A percentile compares a stretch with the other conserved stretches of the same genome.
These are phyloP conservation scores for Cercospora sesami DNA, from an alignment of 2,329 filamentous ascomycete genomes.

Conservation along the genomic window DNA sequence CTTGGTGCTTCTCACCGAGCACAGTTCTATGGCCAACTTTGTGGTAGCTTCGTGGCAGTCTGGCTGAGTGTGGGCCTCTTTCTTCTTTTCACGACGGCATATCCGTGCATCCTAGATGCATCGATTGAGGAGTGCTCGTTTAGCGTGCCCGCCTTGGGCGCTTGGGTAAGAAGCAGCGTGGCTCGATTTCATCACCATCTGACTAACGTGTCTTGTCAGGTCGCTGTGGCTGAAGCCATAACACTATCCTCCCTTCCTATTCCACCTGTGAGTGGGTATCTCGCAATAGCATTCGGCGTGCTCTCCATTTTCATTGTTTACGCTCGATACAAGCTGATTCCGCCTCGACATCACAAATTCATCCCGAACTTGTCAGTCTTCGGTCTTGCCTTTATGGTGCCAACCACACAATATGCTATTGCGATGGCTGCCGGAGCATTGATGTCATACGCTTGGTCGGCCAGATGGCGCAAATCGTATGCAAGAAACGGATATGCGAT, in stretches of 20 bases:
- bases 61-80: constrained; percentile 66
- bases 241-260: constrained; percentile 57
- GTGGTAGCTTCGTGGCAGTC: constrained; percentile 62
- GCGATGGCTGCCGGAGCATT: constrained; percentile 57
- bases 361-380: constrained; percentile 62
- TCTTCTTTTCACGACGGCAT: constrained; percentile 63
- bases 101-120: constrained; percentile 60
- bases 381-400: constrained; percentile 58
- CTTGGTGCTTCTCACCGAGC: constrained; percentile 62
- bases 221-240: constrained; percentile 61
- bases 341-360: constrained; percentile 51
- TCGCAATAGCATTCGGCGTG: constrained; percentile 55
- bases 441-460: constrained; percentile 51
- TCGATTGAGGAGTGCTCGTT: constrained; percentile 57
- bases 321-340: constrained; percentile 53
- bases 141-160: constrained; percentile 60
- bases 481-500: constrained; percentile 53
- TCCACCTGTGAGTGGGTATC: constrained; percentile 57
- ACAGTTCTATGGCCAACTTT: constrained; percentile 64
- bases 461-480: constrained; percentile 19
- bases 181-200: neutral
- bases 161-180: constrained; percentile 45
- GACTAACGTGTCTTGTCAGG: constrained; percentile 36
- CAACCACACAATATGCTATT: constrained; percentile 56
- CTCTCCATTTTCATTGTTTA: constrained; percentile 52